phyloP scores from a whole-genome alignment of 2,329 filamentous ascomycete species.

The Fusarium sp. region DNA sequence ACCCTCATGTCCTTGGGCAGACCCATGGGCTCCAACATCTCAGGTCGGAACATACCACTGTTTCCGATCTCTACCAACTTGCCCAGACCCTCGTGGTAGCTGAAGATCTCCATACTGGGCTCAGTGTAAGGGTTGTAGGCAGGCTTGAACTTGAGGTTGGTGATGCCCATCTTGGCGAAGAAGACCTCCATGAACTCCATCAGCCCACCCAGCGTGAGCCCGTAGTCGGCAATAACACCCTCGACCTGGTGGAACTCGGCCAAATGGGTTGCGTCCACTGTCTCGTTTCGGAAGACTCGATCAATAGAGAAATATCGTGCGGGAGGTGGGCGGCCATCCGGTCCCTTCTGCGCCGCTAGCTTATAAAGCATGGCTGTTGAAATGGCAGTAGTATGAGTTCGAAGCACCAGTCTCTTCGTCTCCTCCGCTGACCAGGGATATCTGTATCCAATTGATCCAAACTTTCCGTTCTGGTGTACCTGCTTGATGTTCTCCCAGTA shows the following conservation, averaged over 20 bases:
- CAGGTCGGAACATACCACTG: conserved; percentile 97
- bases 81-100: conserved; percentile 87
- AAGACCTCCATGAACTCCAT: conserved; percentile 96
- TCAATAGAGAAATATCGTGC: conserved; percentile 99
- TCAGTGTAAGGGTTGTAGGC: conserved; percentile 97
- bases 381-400: conserved; percentile 95
- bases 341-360: conserved; percentile 84
- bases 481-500: conserved; percentile 91
- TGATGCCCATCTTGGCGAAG: conserved; percentile 95
- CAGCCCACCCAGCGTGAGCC: conserved; percentile 88
- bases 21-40: conserved; percentile 97
- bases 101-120: conserved; percentile 98
- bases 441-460: conserved; percentile 94
- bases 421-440: conserved; percentile 95
- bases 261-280: conserved; percentile 95
- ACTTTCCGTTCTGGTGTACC: conserved; percentile 92
- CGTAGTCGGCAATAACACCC: conserved; percentile 97
- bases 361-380: conserved; percentile 92
- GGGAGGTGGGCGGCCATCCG: conserved; percentile 72
- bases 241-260: conserved; percentile 99
- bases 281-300: conserved; percentile 97
- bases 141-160: conserved; percentile 90
- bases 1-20: conserved; percentile 91
- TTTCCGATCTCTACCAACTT: conserved; percentile 99
- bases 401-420: conserved; percentile 86